Evolutionary conservation across 2,329 filamentous ascomycete genomes (phyloP).

Genomic region (Apiospora aurea): DNA sequence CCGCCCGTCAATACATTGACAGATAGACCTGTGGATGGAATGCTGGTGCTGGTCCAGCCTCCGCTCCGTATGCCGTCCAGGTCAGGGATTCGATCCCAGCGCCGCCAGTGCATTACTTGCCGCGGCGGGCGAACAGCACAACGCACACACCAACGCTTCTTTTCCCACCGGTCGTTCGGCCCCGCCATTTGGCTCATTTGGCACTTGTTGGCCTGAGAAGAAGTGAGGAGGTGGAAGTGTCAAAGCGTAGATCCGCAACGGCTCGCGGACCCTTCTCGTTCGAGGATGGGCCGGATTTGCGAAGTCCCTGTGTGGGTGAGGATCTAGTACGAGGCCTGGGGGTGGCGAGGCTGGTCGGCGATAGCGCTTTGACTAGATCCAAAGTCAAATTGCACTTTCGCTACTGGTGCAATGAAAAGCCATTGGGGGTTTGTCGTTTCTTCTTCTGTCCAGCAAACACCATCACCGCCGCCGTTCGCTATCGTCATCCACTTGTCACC

Average conservation of each 20-base stretch:
- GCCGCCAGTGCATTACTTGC: constrained; percentile 18
- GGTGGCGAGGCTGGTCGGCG: neutral
- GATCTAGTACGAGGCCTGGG: too few relatives aligned
- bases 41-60: neutral
- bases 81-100: neutral
- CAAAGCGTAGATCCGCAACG: constrained; percentile 15
- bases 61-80: constrained; percentile 2
- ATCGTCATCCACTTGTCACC: constrained; percentile 1
- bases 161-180: constrained; percentile 11
- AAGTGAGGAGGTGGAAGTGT: neutral
- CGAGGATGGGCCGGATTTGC: constrained; percentile 1
- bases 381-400: neutral
- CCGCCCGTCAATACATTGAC: neutral
- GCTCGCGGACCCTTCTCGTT: neutral
- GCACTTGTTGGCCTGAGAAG: neutral
- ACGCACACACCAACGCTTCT: neutral
- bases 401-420: neutral
- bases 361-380: neutral
- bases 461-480: neutral
- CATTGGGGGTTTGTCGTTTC: neutral
- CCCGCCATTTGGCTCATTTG: constrained; percentile 3
- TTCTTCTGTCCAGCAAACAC: neutral
- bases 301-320: neutral
- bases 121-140: neutral
- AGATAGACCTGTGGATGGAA: neutral